These are phyloP conservation scores for Citrus cavaleriei DNA, from an alignment of 345 rosid species.

Conservation along the genomic window DNA sequence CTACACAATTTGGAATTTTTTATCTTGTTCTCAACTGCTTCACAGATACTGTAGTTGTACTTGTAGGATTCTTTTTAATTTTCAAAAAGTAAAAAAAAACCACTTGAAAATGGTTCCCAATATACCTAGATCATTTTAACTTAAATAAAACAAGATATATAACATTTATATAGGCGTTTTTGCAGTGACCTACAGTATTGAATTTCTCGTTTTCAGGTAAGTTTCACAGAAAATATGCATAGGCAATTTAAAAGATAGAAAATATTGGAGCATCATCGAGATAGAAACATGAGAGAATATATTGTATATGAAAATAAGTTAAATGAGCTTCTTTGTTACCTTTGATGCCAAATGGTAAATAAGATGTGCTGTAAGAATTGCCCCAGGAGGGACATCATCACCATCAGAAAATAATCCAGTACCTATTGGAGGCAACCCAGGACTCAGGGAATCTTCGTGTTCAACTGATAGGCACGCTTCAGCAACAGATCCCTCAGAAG, in stretches of 20 bases:
- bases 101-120: background rate
- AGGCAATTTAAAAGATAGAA: background rate
- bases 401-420: slow-evolving; percentile 54
- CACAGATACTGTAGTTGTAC: background rate
- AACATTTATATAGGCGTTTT: background rate
- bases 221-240: background rate
- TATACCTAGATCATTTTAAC: background rate
- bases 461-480: slow-evolving; percentile 71
- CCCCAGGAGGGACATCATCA: slow-evolving; percentile 85
- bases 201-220: background rate
- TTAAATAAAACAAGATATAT: background rate
- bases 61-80: background rate
- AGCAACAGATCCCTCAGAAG: slow-evolving; percentile 90
- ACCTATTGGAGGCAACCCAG: slow-evolving; percentile 81
- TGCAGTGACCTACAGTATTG: background rate
- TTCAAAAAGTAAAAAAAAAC: background rate
- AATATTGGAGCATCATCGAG: background rate
- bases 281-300: background rate
- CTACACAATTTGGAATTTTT: background rate
- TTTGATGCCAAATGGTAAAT: slow-evolving; percentile 85
- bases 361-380: slow-evolving; percentile 86
- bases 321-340: slow-evolving; percentile 35
- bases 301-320: background rate
- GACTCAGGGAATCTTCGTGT: slow-evolving; percentile 77
- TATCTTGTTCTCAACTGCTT: slow-evolving; percentile 1